phyloP scores from a whole-genome alignment of 208 protist genomes.

The Herpetomonas samuelpessoai region DNA sequence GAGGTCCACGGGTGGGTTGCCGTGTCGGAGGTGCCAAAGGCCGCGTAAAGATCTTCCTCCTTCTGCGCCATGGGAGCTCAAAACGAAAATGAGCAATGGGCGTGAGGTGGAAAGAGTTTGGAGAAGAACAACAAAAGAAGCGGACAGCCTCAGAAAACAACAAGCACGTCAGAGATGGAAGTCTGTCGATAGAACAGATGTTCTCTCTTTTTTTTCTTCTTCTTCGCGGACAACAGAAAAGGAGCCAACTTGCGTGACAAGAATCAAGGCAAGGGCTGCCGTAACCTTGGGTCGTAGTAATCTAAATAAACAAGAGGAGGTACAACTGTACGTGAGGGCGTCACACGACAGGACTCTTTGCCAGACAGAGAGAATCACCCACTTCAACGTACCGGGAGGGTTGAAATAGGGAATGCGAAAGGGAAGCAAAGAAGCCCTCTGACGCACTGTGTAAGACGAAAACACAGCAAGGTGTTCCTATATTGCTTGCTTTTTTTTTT shows the following conservation, averaged over 20 bases:
- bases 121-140: neutral
- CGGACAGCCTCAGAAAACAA: too few species aligned
- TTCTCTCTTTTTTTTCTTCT: too few species aligned
- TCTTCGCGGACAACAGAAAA: too few species aligned
- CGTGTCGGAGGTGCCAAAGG: constrained; percentile 62
- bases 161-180: too few species aligned
- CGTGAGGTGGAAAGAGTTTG: neutral
- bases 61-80: constrained; percentile 15
- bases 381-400: too few species aligned
- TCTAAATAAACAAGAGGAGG: too few species aligned
- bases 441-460: neutral
- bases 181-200: too few species aligned
- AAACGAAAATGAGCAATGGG: neutral
- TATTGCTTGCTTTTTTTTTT: neutral
- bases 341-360: too few species aligned
- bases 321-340: neutral
- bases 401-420: neutral
- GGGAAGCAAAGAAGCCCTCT: neutral
- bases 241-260: too few species aligned
- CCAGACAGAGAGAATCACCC: too few species aligned
- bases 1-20: constrained; percentile 39
- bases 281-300: too few species aligned
- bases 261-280: too few species aligned
- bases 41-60: constrained; percentile 78
- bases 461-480: neutral